Evolutionary conservation across 2,329 filamentous ascomycete species (phyloP), one percentile per base, ranked within the genome.

Genomic region (Myrmaecium sp.): DNA sequence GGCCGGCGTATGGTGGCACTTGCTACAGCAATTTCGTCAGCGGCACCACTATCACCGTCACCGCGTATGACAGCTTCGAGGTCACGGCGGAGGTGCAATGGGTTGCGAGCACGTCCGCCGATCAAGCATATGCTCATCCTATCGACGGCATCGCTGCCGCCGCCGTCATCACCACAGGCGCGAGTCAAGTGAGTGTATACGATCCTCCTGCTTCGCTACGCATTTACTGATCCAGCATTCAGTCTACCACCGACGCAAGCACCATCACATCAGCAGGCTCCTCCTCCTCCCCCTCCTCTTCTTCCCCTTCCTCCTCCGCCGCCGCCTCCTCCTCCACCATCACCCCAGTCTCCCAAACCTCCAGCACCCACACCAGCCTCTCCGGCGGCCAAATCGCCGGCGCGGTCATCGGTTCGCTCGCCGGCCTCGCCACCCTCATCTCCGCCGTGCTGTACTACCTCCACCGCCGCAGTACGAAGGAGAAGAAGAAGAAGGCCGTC

Each of bases 101-200:
- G 28, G 17, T 19, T 4, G 34, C 36, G 6, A 29, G 23, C 16
- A 30, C 14, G 6, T 13, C 29, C 8, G 21, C 15, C 17, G 24
- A 30, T 5, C 35, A 44, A 25, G 39, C 40, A 2, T 45, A 34
- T 17, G 43, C 39, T 3, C 39, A 43, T 29, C 40, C 41, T 12
- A 43, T 46, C 25, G 43, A 46, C 22, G 43, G 43, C 4, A 41
- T 37, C 25, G 42, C 37, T 2, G n/a, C 21, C n/a, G n/a, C n/a
- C n/a, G n/a, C n/a, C n/a, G n/a, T n/a, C n/a, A n/a, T n/a, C n/a
- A 8, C 26, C 30, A 5, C 30, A 25, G 2, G 32, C 33, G 6
- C 26, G 20, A 7, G 10, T 41, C n/a, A n/a, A n/a, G n/a, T n/a
- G n/a, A n/a, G n/a, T n/a, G n/a, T n/a, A n/a, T n/a, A n/a, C n/a